Base-by-base conservation (phyloP, 345 rosid species). In the Conringia planisiliqua region DNA sequence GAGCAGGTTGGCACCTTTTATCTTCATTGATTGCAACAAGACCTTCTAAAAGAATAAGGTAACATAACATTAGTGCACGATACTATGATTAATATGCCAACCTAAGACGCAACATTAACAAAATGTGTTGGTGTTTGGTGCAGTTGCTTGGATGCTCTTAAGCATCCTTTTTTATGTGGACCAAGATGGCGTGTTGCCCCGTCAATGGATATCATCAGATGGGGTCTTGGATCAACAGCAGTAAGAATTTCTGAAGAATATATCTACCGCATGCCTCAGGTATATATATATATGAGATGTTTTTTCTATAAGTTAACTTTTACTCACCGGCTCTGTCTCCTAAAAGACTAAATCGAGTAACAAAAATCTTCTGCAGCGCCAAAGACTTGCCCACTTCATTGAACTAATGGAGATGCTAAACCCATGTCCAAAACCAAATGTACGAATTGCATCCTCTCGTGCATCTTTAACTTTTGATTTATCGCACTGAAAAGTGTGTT, bases 161-260 rank as follows among this genome's bases (percentile, higher is more conserved):
- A 96, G 74, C 96, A 94, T 73, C 97, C 98, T 0, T 94, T 91
- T 77, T 82, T 91, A 42, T 94, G 98, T 71, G 96, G 98, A 72
- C 97, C 97, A 22, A 86, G 89, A 85, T 94, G 97, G 97, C 87
- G 96, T 36, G 93, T 91, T 60, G 82, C 81, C 40, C 97, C 95
- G 12, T 90, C 96, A 66, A 86, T 90, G 93, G 88, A 94, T 74
- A 87, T 88, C 61, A 90, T 91, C 72, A 82, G 95, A 84, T 94
- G 98, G 97, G 96, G 97, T 70, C 95, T 94, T 62, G 96, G 97
- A 63, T 91, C 97, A 38, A 91, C 97, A 57, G 92, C 96, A 20
- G 95, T 90, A 78, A 88, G 88, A 66, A 94, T 94, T 54, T 78
- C 87, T 26, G 97, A 94, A 83, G 97, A 94, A 71, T 91, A 94